Percentiles rank a stretch among this genome's conserved stretches.
phyloP scores from a whole-genome alignment of 2,329 filamentous ascomycete species.

The Hypoxylon sp. region DNA sequence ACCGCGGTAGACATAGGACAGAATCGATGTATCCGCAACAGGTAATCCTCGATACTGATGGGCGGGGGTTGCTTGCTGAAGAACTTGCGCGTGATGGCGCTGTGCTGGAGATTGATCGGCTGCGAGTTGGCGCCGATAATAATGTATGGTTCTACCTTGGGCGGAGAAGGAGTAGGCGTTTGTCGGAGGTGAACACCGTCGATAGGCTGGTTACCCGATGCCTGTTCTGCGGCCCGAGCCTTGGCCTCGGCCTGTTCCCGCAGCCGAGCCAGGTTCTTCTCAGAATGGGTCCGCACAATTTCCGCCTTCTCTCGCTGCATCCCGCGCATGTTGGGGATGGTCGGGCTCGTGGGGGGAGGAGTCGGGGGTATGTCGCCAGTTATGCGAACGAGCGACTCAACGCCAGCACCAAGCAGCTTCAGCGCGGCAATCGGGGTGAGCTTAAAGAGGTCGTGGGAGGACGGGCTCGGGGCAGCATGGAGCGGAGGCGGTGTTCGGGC shows the following conservation, averaged over 20 bases:
- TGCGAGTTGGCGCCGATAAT: conserved; percentile 74
- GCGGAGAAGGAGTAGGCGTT: conserved; percentile 39
- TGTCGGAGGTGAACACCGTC: conserved; percentile 63
- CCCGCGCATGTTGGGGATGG: conserved; percentile 69
- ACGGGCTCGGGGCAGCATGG: conserved; percentile 52
- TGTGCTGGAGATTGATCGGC: conserved; percentile 79
- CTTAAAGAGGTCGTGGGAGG: conserved; percentile 72
- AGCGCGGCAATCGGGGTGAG: conserved; percentile 78
- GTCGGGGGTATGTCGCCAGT: conserved; percentile 83
- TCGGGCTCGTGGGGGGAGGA: conserved; percentile 70
- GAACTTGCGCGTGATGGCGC: conserved; percentile 89
- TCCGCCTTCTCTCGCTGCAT: conserved; percentile 69
- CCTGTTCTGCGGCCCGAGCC: conserved; percentile 6
- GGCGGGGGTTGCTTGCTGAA: conserved; percentile 88
- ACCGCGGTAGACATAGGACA: conserved; percentile 95
- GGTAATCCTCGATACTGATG: conserved; percentile 83
- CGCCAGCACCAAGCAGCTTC: conserved; percentile 75
- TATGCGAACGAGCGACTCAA: conserved; percentile 74
- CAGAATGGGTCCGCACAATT: conserved; percentile 65
- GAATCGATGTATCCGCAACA: conserved; percentile 85
- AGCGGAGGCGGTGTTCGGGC: conserved; percentile 51
- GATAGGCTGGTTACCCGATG: conserved; percentile 48
- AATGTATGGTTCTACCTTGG: conserved; percentile 58
- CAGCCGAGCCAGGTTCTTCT: conserved; percentile 59
- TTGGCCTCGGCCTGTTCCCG: conserved; percentile 50